A percentile compares a stretch with the other conserved stretches of the same genome.
Conservation (phyloP, 2,329 filamentous ascomycete species). For the Trichoderma simmonsii region DNA sequence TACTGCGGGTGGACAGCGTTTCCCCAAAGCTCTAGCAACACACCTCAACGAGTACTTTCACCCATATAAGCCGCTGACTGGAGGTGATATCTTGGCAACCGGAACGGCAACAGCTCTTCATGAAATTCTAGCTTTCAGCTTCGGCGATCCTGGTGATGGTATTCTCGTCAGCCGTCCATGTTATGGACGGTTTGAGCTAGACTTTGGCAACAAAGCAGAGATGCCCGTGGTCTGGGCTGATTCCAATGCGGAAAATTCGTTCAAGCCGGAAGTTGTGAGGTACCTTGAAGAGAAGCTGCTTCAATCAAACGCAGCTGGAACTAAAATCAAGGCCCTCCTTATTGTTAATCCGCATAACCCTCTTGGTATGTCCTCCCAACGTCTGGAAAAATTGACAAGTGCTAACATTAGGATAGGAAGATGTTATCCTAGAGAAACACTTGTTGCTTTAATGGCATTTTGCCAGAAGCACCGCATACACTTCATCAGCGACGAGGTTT, state of each 20-base stretch:
- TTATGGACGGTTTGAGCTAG: not conserved
- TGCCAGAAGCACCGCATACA: not conserved
- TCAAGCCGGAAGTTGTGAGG: not conserved
- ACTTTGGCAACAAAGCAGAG: not conserved
- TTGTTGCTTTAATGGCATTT: not conserved
- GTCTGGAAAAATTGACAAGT: accelerated
- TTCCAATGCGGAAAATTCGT: not conserved
- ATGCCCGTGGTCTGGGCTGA: not conserved
- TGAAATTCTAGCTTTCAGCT: not conserved
- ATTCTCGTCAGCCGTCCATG: not conserved
- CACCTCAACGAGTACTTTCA: not conserved
- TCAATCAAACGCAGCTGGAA: not conserved
- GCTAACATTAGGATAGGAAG: not conserved
- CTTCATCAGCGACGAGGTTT: not conserved
- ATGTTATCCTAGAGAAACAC: not conserved
- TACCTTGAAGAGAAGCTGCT: not conserved
- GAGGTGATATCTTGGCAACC: not conserved
- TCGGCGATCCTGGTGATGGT: not conserved
- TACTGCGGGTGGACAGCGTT: not conserved
- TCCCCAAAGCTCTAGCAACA: not conserved
- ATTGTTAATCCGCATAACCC: not conserved
- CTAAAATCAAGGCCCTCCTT: not conserved
- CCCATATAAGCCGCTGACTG: not conserved
- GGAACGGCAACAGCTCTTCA: not conserved
- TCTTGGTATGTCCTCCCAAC: not conserved